Evolutionary conservation across 805 yeast genomes (phyloP).

Genomic region (Metschnikowia peoriensis): DNA sequence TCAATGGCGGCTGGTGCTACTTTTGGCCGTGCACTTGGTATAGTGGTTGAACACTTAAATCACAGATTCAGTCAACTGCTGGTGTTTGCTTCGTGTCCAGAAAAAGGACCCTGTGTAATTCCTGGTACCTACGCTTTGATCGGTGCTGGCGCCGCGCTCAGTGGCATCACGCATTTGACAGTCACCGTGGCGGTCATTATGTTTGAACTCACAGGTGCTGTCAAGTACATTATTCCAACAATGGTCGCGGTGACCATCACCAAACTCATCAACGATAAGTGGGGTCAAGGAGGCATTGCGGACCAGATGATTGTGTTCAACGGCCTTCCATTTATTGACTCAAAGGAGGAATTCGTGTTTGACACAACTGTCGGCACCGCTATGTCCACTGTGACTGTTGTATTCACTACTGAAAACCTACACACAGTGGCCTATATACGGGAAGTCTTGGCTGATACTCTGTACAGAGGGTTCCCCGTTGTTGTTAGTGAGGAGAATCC

Average conservation of each 20-base stretch:
- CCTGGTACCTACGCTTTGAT: slow-evolving; percentile 95
- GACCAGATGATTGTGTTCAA: slow-evolving; percentile 90
- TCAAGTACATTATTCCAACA: slow-evolving; percentile 86
- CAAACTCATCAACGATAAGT: slow-evolving; percentile 68
- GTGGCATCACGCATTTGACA: slow-evolving; percentile 92
- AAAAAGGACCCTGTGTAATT: slow-evolving; percentile 58
- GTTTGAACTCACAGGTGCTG: slow-evolving; percentile 96
- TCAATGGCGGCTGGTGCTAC: slow-evolving; percentile 97
- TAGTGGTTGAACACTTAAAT: slow-evolving; percentile 53
- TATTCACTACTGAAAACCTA: slow-evolving; percentile 34
- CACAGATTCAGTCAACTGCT: slow-evolving; percentile 33
- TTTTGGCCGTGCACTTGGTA: slow-evolving; percentile 84
- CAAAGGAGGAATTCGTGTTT: slow-evolving; percentile 65
- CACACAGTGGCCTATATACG: slow-evolving; percentile 35
- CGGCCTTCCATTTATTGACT: slow-evolving; percentile 79
- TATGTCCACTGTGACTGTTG: slow-evolving; percentile 49
- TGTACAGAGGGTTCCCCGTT: slow-evolving; percentile 54
- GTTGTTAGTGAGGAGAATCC: slow-evolving; percentile 39
- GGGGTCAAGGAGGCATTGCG: slow-evolving; percentile 86
- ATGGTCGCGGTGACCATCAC: slow-evolving; percentile 95
- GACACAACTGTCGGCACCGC: slow-evolving; percentile 49
- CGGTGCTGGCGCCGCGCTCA: slow-evolving; percentile 93
- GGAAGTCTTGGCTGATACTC: slow-evolving; percentile 29
- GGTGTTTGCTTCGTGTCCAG: slow-evolving; percentile 32
- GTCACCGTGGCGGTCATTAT: slow-evolving; percentile 91